Evolutionary conservation across 768 basidiomycete species (phyloP), one percentile per base, ranked within the genome.

Genomic region (Leccinum ochraceum): DNA sequence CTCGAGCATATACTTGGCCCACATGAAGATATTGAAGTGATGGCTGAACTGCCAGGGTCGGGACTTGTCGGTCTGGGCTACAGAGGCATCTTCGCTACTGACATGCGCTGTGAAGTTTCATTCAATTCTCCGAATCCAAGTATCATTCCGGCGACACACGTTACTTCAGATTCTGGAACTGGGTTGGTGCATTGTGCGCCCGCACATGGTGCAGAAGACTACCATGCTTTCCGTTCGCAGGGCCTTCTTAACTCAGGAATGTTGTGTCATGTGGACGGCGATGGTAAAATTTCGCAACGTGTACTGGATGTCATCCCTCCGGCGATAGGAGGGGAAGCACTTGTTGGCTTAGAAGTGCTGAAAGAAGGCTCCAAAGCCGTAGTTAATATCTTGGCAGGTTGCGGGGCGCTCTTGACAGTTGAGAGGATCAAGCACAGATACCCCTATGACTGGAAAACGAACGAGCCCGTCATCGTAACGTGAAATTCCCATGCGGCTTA

Each of bases 371-470:
- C 83, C 6, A 84, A 81, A 60, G 81, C 80, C 17, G 78, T 96
- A 49, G 81, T 94, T 8, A 75, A 79, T 39, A 67, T 95, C 9
- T 72, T 98, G 53, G 72, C 81, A 20, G 68, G 77, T n/a, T 78
- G 77, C 1, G 83, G 77, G 6, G 61, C 70, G 2, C 77, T 98
- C 16, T 70, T 92, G 46, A 87, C 85, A 66, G 77, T 90, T 55
- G 81, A 91, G 71, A 80, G 80, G 64, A 83, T 92, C 67, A 87
- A 84, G 66, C 96, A 98, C 75, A 85, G 87, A 53, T 99, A 97
- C 69, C 95, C 96, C 0, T 95, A 95, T 70, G 96, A 99, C 67
- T 98, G 95, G 95, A 90, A 92, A 74, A 96, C 96, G 5, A 86
- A 94, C 64, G 79, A 93, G 68, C 95, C 96, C 0, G 87, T 98